Percentiles rank a stretch among this genome's conserved stretches.
Conservation (phyloP, 2,329 filamentous ascomycete genomes). For the Cryphonectria radicalis region DNA sequence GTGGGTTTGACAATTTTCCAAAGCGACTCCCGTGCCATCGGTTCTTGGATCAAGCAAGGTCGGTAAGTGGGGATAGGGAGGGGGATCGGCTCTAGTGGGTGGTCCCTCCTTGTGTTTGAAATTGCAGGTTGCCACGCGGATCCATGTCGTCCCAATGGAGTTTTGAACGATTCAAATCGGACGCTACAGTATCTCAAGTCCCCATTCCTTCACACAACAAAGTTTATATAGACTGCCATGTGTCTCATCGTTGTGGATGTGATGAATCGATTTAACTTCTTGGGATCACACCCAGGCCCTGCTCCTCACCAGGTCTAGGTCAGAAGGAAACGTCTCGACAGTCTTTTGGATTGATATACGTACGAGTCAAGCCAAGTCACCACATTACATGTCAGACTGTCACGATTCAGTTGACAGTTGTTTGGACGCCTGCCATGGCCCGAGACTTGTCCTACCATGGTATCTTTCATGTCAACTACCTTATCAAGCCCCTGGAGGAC, state of each 20-base stretch:
- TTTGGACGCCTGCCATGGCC: neutral
- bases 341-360: neutral
- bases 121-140: neutral
- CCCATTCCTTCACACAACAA: neutral
- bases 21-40: neutral
- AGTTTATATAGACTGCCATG: neutral
- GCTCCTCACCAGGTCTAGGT: neutral
- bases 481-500: neutral
- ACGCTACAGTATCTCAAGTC: neutral
- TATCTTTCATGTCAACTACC: too few species aligned
- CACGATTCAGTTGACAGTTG: neutral
- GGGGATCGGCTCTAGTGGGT: neutral
- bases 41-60: neutral
- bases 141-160: neutral
- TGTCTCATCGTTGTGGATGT: neutral
- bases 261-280: neutral
- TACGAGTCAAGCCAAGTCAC: neutral
- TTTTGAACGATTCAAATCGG: neutral
- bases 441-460: neutral
- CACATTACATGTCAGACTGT: neutral
- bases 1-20: neutral
- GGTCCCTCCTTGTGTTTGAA: neutral
- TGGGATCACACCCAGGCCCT: neutral
- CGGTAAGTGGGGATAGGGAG: neutral
- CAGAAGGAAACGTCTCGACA: neutral